Base-by-base conservation (phyloP, 2,329 filamentous ascomycete species). In the Pleoardoris graminearum region DNA sequence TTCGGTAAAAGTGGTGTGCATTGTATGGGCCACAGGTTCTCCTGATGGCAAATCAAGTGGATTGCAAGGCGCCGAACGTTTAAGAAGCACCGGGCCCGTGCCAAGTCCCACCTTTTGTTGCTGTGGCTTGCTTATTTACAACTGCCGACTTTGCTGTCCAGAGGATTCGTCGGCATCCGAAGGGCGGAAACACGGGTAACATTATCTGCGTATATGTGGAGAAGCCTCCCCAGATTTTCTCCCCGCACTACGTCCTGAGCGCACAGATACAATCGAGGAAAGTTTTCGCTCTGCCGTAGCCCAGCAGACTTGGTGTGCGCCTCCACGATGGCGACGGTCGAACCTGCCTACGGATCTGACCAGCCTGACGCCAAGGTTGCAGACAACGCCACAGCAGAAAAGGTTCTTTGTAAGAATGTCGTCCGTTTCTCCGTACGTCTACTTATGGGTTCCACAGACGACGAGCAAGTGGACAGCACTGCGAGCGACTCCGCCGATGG, bases 401-500 rank as follows among this genome's bases (percentile, higher is more conserved):
- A 59, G 19, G 39, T 60, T 32, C 21, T 60, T 22, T 69, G 66
- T 70, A 63, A n/a, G 62, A 22, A 11, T 38, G 2, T 22, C 29
- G 11, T 30, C n/a, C n/a, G 14, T 43, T 25, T 4, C 4, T 7
- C 21, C 2, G 29, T 21, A 10, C 6, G 14, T 30, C 22, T 39
- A 30, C 58, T 65, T 49, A 65, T 36, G 8, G 4, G 10, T 33
- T 19, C 14, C 8, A 32, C 25, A 70, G 68, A 60, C 37, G 53
- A 63, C 16, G 62, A 68, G 38, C 53, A 59, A 17, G 19, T 52
- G 19, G 56, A 53, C 17, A 50, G 56, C n/a, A 62, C 57, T 22
- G 48, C 57, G 36, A 71, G 69, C 42, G 68, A 69, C 30, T 69
- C 66, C 22, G 61, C 56, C 3, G 66, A 71, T 3, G 70, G 67